phyloP scores from a whole-genome alignment of 331 rosid genomes.

The Cydonia oblonga region DNA sequence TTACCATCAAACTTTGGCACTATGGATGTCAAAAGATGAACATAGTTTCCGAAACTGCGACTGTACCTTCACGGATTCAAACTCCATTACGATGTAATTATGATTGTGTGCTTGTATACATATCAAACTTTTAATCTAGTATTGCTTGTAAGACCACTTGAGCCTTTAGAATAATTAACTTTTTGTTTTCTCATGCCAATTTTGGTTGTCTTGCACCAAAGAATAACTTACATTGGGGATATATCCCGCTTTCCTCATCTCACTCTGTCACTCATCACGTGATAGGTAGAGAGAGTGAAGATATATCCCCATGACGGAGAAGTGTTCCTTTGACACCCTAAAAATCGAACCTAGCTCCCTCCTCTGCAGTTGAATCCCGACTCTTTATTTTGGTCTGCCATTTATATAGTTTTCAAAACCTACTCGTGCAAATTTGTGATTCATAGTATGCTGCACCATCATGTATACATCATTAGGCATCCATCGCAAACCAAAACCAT shows the following conservation, averaged over 20 bases:
- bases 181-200: neutral
- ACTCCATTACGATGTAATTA: neutral
- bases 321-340: neutral
- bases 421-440: neutral
- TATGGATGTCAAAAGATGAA: neutral
- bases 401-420: too few relatives aligned
- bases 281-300: neutral
- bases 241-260: neutral
- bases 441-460: slow-evolving; percentile 12
- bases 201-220: neutral
- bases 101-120: neutral
- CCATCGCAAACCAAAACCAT: neutral
- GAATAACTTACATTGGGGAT: neutral
- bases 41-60: neutral
- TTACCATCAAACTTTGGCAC: neutral
- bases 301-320: neutral
- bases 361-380: neutral
- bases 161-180: neutral
- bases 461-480: neutral
- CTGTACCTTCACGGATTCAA: neutral
- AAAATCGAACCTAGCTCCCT: neutral
- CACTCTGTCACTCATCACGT: neutral
- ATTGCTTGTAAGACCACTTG: neutral
- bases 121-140: neutral
- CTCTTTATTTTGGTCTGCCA: slow-evolving; percentile 8